Evolutionary conservation across 352 stramenopile genomes (phyloP).

Genomic region (Elongisporangium undulatum): DNA sequence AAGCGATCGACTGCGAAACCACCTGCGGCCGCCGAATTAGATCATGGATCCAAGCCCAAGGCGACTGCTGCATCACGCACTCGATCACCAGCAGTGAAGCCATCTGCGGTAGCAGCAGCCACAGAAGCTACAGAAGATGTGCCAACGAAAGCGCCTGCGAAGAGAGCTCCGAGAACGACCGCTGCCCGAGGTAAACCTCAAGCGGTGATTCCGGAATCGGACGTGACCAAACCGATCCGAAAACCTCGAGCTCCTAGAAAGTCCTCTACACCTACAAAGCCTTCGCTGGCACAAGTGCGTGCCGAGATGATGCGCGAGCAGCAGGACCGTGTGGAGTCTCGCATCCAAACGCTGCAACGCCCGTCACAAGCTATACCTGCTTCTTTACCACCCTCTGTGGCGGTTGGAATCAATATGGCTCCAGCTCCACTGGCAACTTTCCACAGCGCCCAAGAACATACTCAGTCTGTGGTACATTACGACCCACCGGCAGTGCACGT

Average conservation of each 20-base stretch:
- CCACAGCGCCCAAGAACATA: not conserved
- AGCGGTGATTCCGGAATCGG: not conserved
- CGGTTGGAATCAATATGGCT: not conserved
- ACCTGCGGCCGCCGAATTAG: not conserved
- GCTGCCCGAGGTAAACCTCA: not conserved
- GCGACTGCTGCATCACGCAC: not conserved
- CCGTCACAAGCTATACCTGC: not conserved
- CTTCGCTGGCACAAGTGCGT: constrained; percentile 39
- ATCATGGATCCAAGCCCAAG: not conserved
- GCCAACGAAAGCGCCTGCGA: not conserved
- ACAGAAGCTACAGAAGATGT: constrained; percentile 1
- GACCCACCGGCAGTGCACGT: not conserved
- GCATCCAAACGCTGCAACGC: constrained; percentile 39
- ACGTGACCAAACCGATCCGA: not conserved
- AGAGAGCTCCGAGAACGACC: not conserved
- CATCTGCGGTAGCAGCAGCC: not conserved
- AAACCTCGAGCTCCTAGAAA: not conserved
- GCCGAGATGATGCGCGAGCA: constrained; percentile 41
- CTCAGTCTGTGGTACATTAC: not conserved
- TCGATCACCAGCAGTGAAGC: constrained; percentile 6
- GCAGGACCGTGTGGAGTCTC: constrained; percentile 38
- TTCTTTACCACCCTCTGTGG: not conserved
- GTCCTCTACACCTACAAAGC: constrained; percentile 7
- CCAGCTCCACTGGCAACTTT: not conserved
- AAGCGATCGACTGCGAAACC: not conserved